Evolutionary conservation across 352 stramenopile genomes (phyloP).

Genomic region (Pythium periplocum): DNA sequence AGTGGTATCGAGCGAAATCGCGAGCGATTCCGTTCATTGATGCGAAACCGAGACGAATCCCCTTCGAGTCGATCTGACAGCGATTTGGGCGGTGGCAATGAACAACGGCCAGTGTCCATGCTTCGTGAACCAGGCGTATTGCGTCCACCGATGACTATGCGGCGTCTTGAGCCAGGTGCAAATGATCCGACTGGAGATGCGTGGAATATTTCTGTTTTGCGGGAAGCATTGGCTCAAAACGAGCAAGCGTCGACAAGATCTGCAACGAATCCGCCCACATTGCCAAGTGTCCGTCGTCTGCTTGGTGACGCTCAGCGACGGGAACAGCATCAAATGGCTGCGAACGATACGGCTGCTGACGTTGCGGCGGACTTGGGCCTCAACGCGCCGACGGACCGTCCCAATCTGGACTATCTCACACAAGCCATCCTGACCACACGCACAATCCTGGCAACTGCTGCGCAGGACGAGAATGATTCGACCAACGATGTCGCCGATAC

Average conservation of each 20-base stretch:
- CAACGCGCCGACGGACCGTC: background rate
- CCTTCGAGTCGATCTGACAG: background rate
- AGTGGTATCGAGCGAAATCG: constrained; percentile 14
- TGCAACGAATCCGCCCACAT: background rate
- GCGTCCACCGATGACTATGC: constrained; percentile 5
- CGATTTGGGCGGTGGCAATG: no score
- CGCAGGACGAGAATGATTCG: background rate
- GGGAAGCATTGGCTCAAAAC: constrained; percentile 31
- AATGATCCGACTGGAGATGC: constrained; percentile 29
- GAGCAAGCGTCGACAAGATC: background rate
- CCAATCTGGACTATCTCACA: constrained; percentile 24
- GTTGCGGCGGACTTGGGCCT: constrained; percentile 14
- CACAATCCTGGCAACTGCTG: constrained; percentile 21
- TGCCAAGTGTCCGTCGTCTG: background rate
- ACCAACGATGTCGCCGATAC: background rate
- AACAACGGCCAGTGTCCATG: background rate
- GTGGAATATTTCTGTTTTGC: constrained; percentile 60
- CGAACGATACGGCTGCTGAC: constrained; percentile 7
- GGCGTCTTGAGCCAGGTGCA: constrained; percentile 11
- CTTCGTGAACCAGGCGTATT: constrained; percentile 14
- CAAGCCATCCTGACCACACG: constrained; percentile 26
- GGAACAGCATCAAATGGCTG: constrained; percentile 17
- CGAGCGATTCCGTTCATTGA: constrained; percentile 1
- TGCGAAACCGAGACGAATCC: background rate
- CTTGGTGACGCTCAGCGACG: constrained; percentile 5